A percentile compares a stretch with the other conserved stretches of the same genome.
Conservation (phyloP, 2,329 filamentous ascomycete genomes). For the Sporothrix brasiliensis region DNA sequence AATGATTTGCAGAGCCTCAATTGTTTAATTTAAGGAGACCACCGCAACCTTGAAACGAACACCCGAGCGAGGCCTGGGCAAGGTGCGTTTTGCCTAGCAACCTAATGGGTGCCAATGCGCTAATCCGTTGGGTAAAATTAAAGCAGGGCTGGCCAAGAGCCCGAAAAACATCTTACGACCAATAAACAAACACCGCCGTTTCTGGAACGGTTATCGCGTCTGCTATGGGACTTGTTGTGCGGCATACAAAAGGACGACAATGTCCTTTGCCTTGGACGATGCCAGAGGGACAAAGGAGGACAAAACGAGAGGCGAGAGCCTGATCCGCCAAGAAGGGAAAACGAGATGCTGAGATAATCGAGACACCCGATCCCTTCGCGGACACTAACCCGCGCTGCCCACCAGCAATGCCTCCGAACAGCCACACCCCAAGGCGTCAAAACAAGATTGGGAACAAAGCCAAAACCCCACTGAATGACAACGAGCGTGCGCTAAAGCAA, state of each 20-base stretch:
- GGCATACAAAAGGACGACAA: too few species aligned
- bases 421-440: background rate
- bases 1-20: background rate
- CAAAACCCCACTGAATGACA: background rate
- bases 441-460: background rate
- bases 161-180: too few species aligned
- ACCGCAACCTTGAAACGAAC: too few species aligned
- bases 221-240: too few species aligned
- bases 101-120: background rate
- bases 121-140: background rate
- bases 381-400: background rate
- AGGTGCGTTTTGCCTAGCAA: background rate
- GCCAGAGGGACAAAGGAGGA: too few species aligned
- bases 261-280: too few species aligned
- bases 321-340: too few species aligned
- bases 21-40: constrained; percentile 6
- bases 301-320: background rate
- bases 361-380: background rate
- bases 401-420: background rate
- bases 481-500: background rate
- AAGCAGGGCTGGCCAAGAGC: constrained; percentile 10
- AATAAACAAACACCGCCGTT: too few species aligned
- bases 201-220: too few species aligned
- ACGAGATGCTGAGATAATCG: too few species aligned
- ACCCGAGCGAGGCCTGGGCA: too few species aligned